Base-by-base conservation (phyloP, 257 asterid genomes). In the Catharanthus roseus region DNA sequence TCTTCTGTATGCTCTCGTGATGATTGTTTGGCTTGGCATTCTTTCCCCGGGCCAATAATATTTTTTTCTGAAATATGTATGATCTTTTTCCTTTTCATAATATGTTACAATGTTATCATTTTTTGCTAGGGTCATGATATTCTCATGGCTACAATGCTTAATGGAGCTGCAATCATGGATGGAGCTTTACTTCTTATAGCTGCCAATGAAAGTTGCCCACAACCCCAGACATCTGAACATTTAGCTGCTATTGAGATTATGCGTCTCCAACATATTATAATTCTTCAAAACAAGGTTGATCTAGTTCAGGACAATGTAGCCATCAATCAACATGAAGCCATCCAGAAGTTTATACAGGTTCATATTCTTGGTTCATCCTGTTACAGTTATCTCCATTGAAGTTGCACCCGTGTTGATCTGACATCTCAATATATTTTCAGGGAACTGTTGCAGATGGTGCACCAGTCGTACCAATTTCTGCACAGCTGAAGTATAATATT, bases 71-170 rank as follows among this genome's bases (percentile, higher is more conserved):
- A 61, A 31, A 6, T 39, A 29, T 23, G n/a, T 33, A 16, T 1
- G 11, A 13, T 47, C 4, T 16, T 13, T 15, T 47, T 29, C 44
- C 45, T 44, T 10, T 16, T 18, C n/a, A 15, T 21, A 63, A 26
- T 47, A 29, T 49, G 9, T 68, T 7, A 72, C 66, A 47, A 44
- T 44, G 69, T 72, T 36, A 26, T 73, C 33, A 73, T 69, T 72
- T 21, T 55, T 54, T 38, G 3, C 80, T 41, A 89, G 97, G 97
- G 97, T 60, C 97, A 92, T 47, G 97, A 92, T 83, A 92, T 92
- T 88, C 97, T 92, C 82, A 92, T 92, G 97, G 97, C 97, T 77
- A 92, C 97, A 6, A 92, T 92, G 97, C 97, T 92, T 83, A 92
- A 92, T 56, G 97, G 97, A 74, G 97, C 97, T 2, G 96, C 97